Conservation (phyloP, 225 moss, liverwort and hornwort species). For the Marchantia polymorpha region DNA sequence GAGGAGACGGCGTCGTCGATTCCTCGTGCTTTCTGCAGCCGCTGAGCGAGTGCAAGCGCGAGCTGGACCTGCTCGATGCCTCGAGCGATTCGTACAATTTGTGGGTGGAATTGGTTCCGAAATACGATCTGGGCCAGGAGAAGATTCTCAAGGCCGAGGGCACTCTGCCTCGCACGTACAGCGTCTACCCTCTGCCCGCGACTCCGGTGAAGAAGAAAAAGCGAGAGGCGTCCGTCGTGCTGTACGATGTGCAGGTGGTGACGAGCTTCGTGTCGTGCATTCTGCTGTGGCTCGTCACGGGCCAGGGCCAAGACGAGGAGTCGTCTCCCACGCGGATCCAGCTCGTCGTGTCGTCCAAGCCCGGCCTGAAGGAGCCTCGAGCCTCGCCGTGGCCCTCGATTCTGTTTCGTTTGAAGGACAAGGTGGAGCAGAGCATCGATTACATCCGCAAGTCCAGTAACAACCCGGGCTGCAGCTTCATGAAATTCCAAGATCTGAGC, state of each 20-base stretch:
- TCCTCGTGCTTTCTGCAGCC: conserved; percentile 5
- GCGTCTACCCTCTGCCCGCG: background rate
- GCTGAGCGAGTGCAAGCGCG: conserved; percentile 10
- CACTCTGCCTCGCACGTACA: background rate
- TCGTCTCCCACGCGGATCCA: background rate
- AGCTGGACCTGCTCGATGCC: conserved; percentile 16
- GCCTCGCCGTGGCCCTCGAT: conserved; percentile 20
- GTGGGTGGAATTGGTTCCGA: conserved; percentile 12
- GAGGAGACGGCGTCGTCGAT: background rate
- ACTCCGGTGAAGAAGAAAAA: conserved; percentile 16
- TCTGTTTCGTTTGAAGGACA: conserved; percentile 20
- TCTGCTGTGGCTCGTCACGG: conserved; percentile 23
- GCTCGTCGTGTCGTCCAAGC: background rate
- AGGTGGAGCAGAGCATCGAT: conserved; percentile 16
- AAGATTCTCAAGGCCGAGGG: background rate
- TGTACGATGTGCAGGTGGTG: conserved; percentile 31
- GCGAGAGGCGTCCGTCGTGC: conserved; percentile 20
- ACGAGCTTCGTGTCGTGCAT: conserved; percentile 19
- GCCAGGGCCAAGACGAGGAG: conserved; percentile 9
- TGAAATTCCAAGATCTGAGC: conserved; percentile 21
- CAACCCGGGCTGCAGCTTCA: background rate
- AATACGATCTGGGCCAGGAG: background rate
- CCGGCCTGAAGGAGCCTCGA: background rate
- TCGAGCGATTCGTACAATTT: background rate
- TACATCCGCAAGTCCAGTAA: conserved; percentile 4